Percentiles rank a stretch among this genome's conserved stretches.
These are phyloP conservation scores for Aspergillus jensenii DNA, from an alignment of 2,329 filamentous ascomycete genomes.

Conservation along the genomic window DNA sequence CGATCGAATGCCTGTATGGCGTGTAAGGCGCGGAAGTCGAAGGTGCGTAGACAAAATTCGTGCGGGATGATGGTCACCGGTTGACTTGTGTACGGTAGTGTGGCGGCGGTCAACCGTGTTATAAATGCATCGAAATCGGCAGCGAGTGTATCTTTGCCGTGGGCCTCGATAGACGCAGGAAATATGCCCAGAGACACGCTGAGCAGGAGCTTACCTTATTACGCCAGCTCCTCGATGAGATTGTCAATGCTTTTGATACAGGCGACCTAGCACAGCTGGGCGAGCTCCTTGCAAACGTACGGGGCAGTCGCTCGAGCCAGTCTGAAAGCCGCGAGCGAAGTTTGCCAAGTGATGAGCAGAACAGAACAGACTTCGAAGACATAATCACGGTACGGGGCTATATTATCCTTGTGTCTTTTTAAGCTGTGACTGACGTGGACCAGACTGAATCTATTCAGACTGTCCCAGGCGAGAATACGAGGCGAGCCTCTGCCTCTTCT, in stretches of 20 bases:
- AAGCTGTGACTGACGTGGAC: too few species aligned
- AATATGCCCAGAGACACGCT: neutral
- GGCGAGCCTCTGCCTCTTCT: neutral
- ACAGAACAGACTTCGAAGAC: too few species aligned
- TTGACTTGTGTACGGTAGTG: neutral
- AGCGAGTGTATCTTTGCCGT: neutral
- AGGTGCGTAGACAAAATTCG: neutral
- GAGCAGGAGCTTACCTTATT: neutral
- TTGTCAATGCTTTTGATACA: neutral
- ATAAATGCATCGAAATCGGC: neutral
- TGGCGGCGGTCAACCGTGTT: neutral
- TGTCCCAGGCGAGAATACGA: too few species aligned
- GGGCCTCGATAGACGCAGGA: neutral
- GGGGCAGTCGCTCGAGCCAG: neutral
- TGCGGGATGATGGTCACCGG: neutral
- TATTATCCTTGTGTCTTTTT: too few species aligned
- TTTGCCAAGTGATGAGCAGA: neutral
- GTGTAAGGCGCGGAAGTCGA: neutral
- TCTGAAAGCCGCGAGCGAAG: neutral
- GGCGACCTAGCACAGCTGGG: neutral
- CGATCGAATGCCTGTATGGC: neutral
- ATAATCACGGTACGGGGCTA: too few species aligned
- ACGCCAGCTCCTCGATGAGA: neutral
- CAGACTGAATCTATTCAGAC: too few species aligned
- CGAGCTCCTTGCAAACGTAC: neutral